phyloP scores from a whole-genome alignment of 176 grass and related monocot genomes.

The Guadua angustifolia region DNA sequence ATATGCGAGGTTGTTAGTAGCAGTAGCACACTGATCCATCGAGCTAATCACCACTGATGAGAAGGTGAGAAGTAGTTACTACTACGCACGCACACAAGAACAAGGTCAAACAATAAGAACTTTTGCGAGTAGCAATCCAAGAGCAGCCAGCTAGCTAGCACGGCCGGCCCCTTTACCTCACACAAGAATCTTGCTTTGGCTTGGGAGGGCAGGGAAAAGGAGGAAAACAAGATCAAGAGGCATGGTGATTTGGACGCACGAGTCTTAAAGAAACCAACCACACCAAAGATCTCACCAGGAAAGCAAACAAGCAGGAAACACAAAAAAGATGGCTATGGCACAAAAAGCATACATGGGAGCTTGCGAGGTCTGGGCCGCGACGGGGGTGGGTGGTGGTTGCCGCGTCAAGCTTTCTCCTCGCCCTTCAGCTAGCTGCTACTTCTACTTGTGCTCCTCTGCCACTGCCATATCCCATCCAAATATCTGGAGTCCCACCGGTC shows the following conservation, averaged over 20 bases:
- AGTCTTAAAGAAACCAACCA: constrained; percentile 67
- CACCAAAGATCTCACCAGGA: constrained; percentile 50
- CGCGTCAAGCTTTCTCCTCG: constrained; percentile 45
- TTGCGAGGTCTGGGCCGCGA: not conserved
- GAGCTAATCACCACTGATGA: constrained; percentile 4
- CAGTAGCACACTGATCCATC: constrained; percentile 24
- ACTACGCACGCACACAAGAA: not conserved
- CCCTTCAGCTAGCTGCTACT: constrained; percentile 24
- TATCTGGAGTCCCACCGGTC: constrained; percentile 41
- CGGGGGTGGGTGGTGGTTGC: constrained; percentile 41
- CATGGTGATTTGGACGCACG: constrained; percentile 43
- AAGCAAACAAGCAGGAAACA: constrained; percentile 42
- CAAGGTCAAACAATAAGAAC: constrained; percentile 35
- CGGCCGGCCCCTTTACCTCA: constrained; percentile 15
- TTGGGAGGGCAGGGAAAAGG: constrained; percentile 30
- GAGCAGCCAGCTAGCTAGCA: not conserved
- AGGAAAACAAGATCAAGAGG: constrained; percentile 55
- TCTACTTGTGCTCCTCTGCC: not conserved
- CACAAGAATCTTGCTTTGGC: constrained; percentile 62
- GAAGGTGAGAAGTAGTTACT: not conserved
- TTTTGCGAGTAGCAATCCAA: constrained; percentile 42
- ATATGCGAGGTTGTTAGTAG: not conserved
- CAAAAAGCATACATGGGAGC: constrained; percentile 44
- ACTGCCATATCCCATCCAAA: constrained; percentile 39
- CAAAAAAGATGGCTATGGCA: constrained; percentile 33